These are phyloP conservation scores for Trichoderma reesei DNA, from an alignment of 495 filamentous ascomycete species.

Conservation along the genomic window DNA sequence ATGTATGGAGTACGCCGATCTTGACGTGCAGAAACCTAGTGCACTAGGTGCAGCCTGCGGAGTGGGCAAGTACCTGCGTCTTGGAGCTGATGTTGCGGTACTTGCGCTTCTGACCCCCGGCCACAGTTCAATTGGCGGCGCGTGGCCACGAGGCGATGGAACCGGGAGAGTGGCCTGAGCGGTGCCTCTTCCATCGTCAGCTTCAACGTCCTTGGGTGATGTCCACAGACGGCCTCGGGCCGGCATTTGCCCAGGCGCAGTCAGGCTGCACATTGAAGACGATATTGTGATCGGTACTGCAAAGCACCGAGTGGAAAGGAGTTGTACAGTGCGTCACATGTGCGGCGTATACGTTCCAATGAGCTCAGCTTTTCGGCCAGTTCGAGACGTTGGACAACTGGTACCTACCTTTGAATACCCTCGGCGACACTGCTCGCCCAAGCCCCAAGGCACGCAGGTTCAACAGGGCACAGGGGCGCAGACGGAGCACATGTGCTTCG, in stretches of 20 bases:
- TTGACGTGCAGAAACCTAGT: background rate
- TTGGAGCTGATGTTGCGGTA: background rate
- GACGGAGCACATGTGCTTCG: too few species aligned
- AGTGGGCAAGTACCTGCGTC: constrained; percentile 1
- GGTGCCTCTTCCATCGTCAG: background rate
- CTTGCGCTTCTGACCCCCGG: background rate
- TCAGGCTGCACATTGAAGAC: too few species aligned
- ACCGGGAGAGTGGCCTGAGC: background rate
- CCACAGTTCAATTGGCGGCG: background rate
- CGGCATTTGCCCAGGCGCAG: background rate
- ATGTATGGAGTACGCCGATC: constrained; percentile 1
- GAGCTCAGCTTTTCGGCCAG: background rate
- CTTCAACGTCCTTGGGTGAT: too few species aligned
- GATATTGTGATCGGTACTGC: too few species aligned
- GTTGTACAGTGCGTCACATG: too few species aligned
- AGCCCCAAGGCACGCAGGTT: too few species aligned
- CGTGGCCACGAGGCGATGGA: background rate
- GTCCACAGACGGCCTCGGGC: too few species aligned
- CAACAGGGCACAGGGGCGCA: too few species aligned
- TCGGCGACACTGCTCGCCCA: too few species aligned
- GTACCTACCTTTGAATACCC: too few species aligned
- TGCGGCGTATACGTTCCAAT: too few species aligned
- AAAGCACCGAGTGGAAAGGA: too few species aligned
- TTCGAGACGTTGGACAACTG: background rate
- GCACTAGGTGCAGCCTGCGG: background rate